These are phyloP conservation scores for Mycena vulgaris DNA, from an alignment of 768 basidiomycete species.

Conservation along the genomic window DNA sequence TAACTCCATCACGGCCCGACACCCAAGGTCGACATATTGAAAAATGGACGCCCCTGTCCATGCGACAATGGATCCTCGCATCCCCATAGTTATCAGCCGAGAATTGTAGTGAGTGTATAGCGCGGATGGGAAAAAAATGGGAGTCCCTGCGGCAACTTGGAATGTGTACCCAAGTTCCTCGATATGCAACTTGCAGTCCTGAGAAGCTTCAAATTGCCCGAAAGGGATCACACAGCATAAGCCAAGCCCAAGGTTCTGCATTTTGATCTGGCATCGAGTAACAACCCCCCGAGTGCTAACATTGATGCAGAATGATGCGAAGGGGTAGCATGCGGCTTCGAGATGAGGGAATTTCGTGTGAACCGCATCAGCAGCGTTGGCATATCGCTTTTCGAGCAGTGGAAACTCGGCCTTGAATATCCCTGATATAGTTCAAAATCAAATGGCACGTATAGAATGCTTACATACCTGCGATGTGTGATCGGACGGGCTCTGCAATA, in stretches of 20 bases:
- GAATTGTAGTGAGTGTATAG: slow-evolving; percentile 12
- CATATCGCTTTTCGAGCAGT: background rate
- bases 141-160: slow-evolving; percentile 5
- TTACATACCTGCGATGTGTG: background rate
- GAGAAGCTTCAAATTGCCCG: background rate
- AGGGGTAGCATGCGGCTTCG: background rate
- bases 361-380: background rate
- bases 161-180: slow-evolving; percentile 3
- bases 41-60: slow-evolving; percentile 10
- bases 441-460: background rate
- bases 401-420: slow-evolving; percentile 9
- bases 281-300: background rate
- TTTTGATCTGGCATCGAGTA: background rate
- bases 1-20: background rate
- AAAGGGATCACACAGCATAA: background rate
- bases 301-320: slow-evolving; percentile 9
- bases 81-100: background rate
- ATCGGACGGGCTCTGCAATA: background rate
- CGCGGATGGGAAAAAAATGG: slow-evolving; percentile 9
- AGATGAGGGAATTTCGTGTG: background rate
- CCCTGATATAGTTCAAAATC: background rate
- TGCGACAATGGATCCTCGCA: slow-evolving; percentile 2
- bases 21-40: slow-evolving; percentile 6
- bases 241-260: background rate
- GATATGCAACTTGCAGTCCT: background rate